Percentiles rank a stretch among this genome's conserved stretches.
Evolutionary conservation across 1,139 yeast species (phyloP).

Genomic region (Geotrichum fermentans): DNA sequence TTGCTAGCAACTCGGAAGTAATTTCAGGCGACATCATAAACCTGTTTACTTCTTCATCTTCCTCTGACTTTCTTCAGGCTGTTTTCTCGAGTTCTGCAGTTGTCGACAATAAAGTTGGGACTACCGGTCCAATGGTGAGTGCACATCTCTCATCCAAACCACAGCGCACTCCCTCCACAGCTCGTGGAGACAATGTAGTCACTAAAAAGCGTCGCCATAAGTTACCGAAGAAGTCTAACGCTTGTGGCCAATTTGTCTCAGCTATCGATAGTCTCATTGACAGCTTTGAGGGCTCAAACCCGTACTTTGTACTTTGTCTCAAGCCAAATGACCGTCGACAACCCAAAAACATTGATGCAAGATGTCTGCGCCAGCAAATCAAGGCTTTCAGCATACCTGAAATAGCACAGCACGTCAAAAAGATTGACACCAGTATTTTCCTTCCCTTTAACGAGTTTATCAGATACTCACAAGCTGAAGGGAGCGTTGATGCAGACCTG

Average conservation of each 20-base stretch:
- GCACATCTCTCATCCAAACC: slow-evolving; percentile 42
- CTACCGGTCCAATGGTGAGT: slow-evolving; percentile 35
- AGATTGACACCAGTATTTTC: slow-evolving; percentile 38
- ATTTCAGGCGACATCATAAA: slow-evolving; percentile 41
- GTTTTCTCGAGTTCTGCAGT: slow-evolving; percentile 39
- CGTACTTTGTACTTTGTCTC: slow-evolving; percentile 41
- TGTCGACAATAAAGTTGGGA: slow-evolving; percentile 36
- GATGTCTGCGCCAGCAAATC: slow-evolving; percentile 42
- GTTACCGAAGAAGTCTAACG: slow-evolving; percentile 27
- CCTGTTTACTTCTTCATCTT: slow-evolving; percentile 39
- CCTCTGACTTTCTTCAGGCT: slow-evolving; percentile 38
- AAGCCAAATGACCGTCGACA: slow-evolving; percentile 42
- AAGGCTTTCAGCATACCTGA: slow-evolving; percentile 42
- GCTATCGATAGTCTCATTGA: slow-evolving; percentile 38
- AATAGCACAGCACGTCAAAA: slow-evolving; percentile 39
- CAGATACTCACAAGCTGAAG: slow-evolving; percentile 29
- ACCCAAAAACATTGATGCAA: slow-evolving; percentile 39
- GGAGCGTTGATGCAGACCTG: slow-evolving; percentile 22
- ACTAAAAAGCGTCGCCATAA: slow-evolving; percentile 25
- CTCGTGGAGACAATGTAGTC: slow-evolving; percentile 24
- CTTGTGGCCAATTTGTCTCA: slow-evolving; percentile 37
- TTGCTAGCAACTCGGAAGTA: slow-evolving; percentile 37
- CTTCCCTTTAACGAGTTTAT: slow-evolving; percentile 40
- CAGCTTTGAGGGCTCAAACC: slow-evolving; percentile 39
- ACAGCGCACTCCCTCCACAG: slow-evolving; percentile 38